A percentile compares a stretch with the other conserved stretches of the same genome.
phyloP scores from a whole-genome alignment of 2,329 filamentous ascomycete species.

The Pseudogymnoascus sp. region DNA sequence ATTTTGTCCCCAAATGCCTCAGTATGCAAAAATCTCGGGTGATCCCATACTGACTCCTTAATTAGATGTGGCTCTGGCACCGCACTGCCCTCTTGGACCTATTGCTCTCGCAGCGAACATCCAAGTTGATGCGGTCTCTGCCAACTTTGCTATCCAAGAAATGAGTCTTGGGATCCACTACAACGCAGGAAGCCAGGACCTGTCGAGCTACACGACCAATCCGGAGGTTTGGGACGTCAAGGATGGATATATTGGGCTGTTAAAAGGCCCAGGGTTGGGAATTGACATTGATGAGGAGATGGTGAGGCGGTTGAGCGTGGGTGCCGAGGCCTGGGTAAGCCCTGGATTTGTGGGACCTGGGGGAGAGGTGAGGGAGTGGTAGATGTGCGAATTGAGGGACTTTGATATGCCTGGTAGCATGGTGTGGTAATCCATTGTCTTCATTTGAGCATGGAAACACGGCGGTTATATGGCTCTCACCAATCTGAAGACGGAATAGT shows the following conservation, averaged over 20 bases:
- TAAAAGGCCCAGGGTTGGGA: conserved; percentile 55
- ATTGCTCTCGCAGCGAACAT: conserved; percentile 65
- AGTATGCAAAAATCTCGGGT: background rate
- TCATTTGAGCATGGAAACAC: background rate
- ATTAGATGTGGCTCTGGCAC: conserved; percentile 53
- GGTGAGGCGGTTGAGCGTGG: conserved; percentile 50
- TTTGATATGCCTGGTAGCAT: background rate
- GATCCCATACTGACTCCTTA: background rate
- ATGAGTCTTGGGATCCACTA: conserved; percentile 78
- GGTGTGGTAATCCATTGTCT: background rate
- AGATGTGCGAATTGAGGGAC: conserved; percentile 17
- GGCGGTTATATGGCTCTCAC: background rate
- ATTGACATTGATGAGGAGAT: conserved; percentile 66
- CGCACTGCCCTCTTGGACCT: conserved; percentile 66
- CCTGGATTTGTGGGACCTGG: conserved; percentile 62
- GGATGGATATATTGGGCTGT: conserved; percentile 56
- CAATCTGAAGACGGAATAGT: background rate
- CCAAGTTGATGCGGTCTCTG: conserved; percentile 53
- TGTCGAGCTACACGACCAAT: conserved; percentile 59
- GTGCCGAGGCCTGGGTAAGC: conserved; percentile 55
- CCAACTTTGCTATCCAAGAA: conserved; percentile 67
- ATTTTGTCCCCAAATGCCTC: background rate
- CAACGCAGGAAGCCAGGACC: conserved; percentile 58
- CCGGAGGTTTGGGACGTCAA: conserved; percentile 57
- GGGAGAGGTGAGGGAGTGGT: conserved; percentile 63